These are phyloP conservation scores for Lavandula angustifolia DNA, from an alignment of 257 asterid genomes.

Conservation along the genomic window DNA sequence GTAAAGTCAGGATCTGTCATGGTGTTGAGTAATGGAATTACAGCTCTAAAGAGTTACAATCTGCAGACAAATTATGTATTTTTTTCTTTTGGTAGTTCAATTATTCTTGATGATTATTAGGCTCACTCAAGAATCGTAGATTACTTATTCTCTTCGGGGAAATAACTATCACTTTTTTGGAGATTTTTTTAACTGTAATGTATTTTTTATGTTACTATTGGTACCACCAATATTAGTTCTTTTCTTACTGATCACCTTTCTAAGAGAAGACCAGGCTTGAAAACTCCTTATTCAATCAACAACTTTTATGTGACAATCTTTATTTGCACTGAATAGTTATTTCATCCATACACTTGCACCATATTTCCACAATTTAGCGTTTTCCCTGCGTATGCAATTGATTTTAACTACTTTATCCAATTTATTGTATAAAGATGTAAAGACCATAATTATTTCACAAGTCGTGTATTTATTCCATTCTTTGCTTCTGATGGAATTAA, in stretches of 20 bases:
- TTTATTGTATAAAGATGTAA: background rate
- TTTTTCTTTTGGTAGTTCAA: background rate
- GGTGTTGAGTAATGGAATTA: background rate
- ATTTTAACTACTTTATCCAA: background rate
- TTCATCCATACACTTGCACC: background rate
- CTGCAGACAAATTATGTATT: background rate
- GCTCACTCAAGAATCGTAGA: background rate
- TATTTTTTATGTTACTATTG: background rate
- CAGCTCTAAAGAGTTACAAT: conserved; percentile 8
- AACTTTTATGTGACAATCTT: background rate
- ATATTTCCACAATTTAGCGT: background rate
- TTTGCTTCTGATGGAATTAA: conserved; percentile 6
- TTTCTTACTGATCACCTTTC: background rate
- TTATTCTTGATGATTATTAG: background rate
- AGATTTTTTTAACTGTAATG: background rate
- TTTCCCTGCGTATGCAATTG: background rate
- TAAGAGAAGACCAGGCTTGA: background rate
- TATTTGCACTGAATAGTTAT: background rate
- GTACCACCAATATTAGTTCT: background rate
- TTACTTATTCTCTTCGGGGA: background rate
- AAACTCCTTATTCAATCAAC: background rate
- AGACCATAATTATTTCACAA: conserved; percentile 13
- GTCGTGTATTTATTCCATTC: conserved; percentile 2
- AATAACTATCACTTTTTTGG: background rate
- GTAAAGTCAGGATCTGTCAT: background rate